Evolutionary conservation across 805 yeast species (phyloP).

Genomic region (Saturnispora dispora): DNA sequence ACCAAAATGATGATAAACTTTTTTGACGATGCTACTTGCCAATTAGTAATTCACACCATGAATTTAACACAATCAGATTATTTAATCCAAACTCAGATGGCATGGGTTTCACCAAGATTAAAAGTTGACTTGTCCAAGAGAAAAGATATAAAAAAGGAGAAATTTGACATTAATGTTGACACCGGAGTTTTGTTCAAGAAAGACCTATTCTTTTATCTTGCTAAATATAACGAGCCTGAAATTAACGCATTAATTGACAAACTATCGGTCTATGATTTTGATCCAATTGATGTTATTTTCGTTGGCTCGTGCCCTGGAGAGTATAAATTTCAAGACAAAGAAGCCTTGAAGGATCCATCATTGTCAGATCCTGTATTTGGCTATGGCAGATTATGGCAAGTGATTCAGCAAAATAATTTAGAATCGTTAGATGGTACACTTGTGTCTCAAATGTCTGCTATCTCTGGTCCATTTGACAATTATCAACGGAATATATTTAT

Average conservation of each 20-base stretch:
- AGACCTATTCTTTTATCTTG: slow-evolving; percentile 37
- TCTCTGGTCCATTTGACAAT: slow-evolving; percentile 36
- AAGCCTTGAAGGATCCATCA: slow-evolving; percentile 3
- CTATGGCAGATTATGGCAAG: slow-evolving; percentile 37
- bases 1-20: slow-evolving; percentile 58
- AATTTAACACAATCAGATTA: slow-evolving; percentile 50
- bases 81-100: slow-evolving; percentile 51
- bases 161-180: slow-evolving; percentile 2
- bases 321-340: slow-evolving; percentile 16
- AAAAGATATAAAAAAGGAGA: background rate
- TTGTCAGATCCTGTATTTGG: slow-evolving; percentile 29
- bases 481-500: slow-evolving; percentile 33
- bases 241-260: slow-evolving; percentile 23
- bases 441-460: slow-evolving; percentile 40
- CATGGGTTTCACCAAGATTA: slow-evolving; percentile 50
- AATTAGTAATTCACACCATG: slow-evolving; percentile 49
- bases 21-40: slow-evolving; percentile 36
- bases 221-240: slow-evolving; percentile 30
- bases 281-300: slow-evolving; percentile 40
- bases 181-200: slow-evolving; percentile 32
- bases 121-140: background rate
- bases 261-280: slow-evolving; percentile 36
- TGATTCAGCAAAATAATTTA: slow-evolving; percentile 29
- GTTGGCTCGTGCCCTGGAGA: slow-evolving; percentile 48
- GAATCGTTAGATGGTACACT: slow-evolving; percentile 24